phyloP scores from a whole-genome alignment of 345 rosid genomes.

The Eucalyptus guilfoylei region DNA sequence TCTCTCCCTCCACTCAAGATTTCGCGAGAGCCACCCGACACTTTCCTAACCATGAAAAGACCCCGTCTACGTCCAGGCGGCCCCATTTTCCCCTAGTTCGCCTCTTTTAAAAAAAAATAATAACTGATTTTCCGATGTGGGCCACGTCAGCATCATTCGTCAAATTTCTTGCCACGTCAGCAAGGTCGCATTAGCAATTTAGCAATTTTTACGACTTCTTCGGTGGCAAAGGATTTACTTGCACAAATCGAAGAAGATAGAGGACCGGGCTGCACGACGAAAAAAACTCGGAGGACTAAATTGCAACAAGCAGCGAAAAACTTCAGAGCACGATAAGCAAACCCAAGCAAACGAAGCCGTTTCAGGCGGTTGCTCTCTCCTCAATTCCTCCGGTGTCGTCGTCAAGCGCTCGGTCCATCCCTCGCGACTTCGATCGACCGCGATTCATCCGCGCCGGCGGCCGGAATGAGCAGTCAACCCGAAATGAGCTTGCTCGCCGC shows the following conservation, averaged over 20 bases:
- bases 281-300: background rate
- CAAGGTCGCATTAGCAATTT: background rate
- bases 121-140: background rate
- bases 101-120: background rate
- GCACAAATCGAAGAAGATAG: background rate
- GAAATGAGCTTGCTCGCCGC: background rate
- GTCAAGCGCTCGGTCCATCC: background rate
- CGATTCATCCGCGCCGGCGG: background rate
- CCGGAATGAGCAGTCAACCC: conserved; percentile 1
- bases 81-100: too few relatives aligned
- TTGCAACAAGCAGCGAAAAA: background rate
- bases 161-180: background rate
- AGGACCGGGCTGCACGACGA: background rate
- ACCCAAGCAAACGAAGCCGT: background rate
- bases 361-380: background rate
- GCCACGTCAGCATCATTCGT: background rate
- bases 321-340: background rate
- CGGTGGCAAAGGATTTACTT: background rate
- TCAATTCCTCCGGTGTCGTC: background rate
- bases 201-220: background rate
- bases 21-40: background rate
- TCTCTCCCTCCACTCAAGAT: background rate
- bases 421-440: background rate
- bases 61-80: background rate
- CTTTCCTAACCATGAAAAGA: background rate